A percentile compares a stretch with the other conserved stretches of the same genome.
Conservation (phyloP, 2,329 filamentous ascomycete species). For the Phialophora verrucosa region DNA sequence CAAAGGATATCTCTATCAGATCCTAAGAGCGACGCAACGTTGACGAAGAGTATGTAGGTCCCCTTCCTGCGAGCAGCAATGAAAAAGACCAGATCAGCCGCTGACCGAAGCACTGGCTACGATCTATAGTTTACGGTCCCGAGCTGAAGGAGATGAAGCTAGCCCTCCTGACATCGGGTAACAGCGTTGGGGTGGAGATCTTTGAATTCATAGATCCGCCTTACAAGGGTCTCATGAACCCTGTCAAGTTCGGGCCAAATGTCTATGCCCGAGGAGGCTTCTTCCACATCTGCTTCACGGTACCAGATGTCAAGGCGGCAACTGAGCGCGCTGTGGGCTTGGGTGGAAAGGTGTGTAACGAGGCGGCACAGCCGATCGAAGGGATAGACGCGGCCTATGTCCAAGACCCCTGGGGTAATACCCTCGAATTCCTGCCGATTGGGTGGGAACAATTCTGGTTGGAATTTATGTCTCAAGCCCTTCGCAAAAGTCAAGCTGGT, state of each 20-base stretch:
- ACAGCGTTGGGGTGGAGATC: conserved; percentile 6
- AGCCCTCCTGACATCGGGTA: conserved; percentile 3
- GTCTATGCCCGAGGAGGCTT: conserved; percentile 1
- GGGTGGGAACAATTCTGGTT: no score
- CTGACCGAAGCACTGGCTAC: no score
- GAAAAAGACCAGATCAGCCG: no score
- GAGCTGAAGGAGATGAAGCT: conserved; percentile 5
- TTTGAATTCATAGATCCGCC: conserved; percentile 8
- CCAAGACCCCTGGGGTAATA: conserved; percentile 9
- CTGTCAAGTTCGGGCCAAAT: not conserved
- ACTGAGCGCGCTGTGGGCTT: not conserved
- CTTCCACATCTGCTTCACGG: conserved; percentile 10
- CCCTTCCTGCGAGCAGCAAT: no score
- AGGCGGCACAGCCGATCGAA: not conserved
- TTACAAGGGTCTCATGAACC: not conserved
- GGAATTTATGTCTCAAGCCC: no score
- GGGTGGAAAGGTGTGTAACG: not conserved
- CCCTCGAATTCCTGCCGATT: not conserved
- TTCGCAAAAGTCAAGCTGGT: not conserved
- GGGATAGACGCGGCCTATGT: not conserved
- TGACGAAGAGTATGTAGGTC: no score
- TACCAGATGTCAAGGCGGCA: not conserved
- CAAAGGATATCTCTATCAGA: not conserved
- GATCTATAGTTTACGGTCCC: not conserved
- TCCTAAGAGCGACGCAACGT: no score